Evolutionary conservation across 2,329 filamentous ascomycete species (phyloP).

Genomic region (Blumeria hordei): DNA sequence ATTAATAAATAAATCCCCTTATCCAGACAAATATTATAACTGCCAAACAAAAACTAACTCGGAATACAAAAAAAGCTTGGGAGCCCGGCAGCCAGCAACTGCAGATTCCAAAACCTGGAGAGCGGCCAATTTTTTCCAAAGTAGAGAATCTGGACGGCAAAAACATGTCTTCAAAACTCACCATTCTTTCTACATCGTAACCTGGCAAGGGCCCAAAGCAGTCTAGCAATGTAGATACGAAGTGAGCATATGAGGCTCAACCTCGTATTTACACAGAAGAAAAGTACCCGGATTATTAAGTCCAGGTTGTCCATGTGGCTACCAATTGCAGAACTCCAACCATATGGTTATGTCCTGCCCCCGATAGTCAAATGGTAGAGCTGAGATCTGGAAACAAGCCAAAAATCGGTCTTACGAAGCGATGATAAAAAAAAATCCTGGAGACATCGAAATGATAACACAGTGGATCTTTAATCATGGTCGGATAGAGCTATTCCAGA

Average conservation of each 20-base stretch:
- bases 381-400: background rate
- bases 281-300: background rate
- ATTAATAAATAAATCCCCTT: no score
- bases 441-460: background rate
- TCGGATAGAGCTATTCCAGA: background rate
- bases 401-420: background rate
- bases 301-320: background rate
- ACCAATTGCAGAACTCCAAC: background rate
- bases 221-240: background rate
- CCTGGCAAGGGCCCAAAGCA: background rate
- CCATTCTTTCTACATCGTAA: background rate
- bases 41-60: background rate
- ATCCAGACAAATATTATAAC: no score
- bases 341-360: background rate
- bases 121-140: background rate
- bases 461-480: background rate
- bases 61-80: background rate
- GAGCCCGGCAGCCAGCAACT: background rate
- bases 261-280: background rate
- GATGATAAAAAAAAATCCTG: background rate
- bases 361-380: background rate
- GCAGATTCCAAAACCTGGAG: background rate
- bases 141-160: background rate
- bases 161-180: background rate
- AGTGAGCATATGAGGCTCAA: background rate